Conservation (phyloP, 2,329 filamentous ascomycete genomes). For the Arachnomyces sp. region DNA sequence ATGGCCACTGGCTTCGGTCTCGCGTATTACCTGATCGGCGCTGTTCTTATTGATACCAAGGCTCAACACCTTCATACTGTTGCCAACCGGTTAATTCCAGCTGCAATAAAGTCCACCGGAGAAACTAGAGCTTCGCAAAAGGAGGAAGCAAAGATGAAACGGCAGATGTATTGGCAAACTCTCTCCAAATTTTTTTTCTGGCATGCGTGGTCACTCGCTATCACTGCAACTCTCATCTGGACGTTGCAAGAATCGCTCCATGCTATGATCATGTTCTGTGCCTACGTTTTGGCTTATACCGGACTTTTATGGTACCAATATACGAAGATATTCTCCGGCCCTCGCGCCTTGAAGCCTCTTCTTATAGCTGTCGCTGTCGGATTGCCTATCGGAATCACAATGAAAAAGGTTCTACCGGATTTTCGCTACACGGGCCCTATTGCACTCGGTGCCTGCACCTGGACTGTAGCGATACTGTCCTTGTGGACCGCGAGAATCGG, state of each 20-base stretch:
- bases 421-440: constrained; percentile 43
- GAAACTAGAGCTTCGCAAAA: constrained; percentile 40
- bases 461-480: constrained; percentile 45
- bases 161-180: constrained; percentile 45
- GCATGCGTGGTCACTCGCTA: constrained; percentile 46
- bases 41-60: constrained; percentile 50
- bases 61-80: constrained; percentile 44
- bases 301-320: constrained; percentile 49
- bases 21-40: constrained; percentile 51
- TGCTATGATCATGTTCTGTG: constrained; percentile 44
- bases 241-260: constrained; percentile 38
- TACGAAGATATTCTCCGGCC: constrained; percentile 46
- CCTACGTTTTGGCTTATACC: constrained; percentile 44
- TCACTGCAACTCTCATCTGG: constrained; percentile 47
- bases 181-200: constrained; percentile 44
- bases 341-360: constrained; percentile 42
- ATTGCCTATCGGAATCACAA: constrained; percentile 39
- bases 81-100: constrained; percentile 35
- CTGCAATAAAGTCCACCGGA: constrained; percentile 34
- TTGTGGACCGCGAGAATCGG: constrained; percentile 43
- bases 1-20: constrained; percentile 49
- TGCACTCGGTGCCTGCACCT: constrained; percentile 43
- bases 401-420: constrained; percentile 31
- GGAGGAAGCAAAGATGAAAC: constrained; percentile 39
- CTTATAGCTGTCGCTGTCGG: constrained; percentile 40